Base-by-base conservation (phyloP, 1,139 yeast genomes). In the Diutina sp. region DNA sequence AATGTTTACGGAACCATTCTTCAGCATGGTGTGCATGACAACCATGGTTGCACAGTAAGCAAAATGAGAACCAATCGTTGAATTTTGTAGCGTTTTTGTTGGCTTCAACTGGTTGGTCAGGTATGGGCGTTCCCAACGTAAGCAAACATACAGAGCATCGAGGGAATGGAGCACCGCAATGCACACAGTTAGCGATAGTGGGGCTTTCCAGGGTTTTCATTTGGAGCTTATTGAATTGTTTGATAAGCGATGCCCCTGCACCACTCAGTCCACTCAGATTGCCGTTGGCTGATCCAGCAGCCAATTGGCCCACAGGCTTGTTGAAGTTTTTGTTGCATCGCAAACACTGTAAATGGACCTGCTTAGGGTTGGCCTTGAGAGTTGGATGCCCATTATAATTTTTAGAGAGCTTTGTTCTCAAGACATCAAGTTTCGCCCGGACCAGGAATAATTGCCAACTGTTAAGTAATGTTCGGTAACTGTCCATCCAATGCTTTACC, bases 21-120 rank as follows among this genome's bases (percentile, higher is more conserved):
- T 87, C 90, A 0, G 98, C 97, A 68, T 93, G 98, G 16, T 86
- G 90, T 0, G 96, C 91, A 71, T 93, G 99, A 78, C 86, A 84
- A 1, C 97, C 97, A 65, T 93, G 98, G 66, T 87, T 89, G 67
- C 98, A 93, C 32, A 85, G 82, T 61, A 93, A 72, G 66, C 99
- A 93, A 69, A 90, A 90, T 61, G 95, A 88, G 62, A 93, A 90
- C 96, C 96, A 60, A 45, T 58, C 59, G 54, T 58, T 58, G 53
- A 61, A 61, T 29, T 56, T 55, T 14, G 51, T 57, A 7, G 46
- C 55, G 16, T 52, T 57, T 9, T 45, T 32, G 84, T 61, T 84
- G 83, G 58, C 78, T 69, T 66, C 82, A 79, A 58, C 72, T 72
- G 52, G 71, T 70, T 56, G 70, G 76, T 53, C 69, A 3, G 87